phyloP scores from a whole-genome alignment of 768 basidiomycete genomes.

The Boletellus ananas region DNA sequence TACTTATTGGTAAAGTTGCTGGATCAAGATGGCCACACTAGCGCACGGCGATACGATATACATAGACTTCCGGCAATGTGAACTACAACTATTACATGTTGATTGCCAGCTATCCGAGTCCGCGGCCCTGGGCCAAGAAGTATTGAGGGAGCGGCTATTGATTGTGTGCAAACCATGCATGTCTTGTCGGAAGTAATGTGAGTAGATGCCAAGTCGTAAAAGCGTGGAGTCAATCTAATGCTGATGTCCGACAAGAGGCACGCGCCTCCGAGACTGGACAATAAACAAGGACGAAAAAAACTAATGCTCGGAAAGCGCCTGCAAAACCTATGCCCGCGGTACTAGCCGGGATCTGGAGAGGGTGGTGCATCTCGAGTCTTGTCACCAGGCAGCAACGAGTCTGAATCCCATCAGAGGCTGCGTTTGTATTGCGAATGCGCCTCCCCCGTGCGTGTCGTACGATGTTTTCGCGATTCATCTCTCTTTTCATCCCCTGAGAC shows the following conservation, averaged over 20 bases:
- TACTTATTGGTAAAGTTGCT: too few relatives aligned
- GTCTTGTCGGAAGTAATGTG: not conserved
- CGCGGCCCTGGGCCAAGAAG: not conserved
- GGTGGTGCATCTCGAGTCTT: not conserved
- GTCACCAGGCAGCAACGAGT: not conserved
- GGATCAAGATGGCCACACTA: too few relatives aligned
- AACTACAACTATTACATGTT: too few relatives aligned
- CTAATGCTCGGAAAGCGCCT: not conserved
- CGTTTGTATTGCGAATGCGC: constrained; percentile 10
- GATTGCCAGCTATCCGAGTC: not conserved
- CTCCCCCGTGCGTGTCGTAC: constrained; percentile 12
- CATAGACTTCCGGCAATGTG: too few relatives aligned
- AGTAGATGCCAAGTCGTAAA: not conserved
- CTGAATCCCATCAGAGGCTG: not conserved
- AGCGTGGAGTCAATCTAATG: too few relatives aligned
- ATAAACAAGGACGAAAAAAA: too few relatives aligned
- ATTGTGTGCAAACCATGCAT: not conserved
- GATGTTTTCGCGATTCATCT: constrained; percentile 17
- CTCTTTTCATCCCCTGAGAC: not conserved
- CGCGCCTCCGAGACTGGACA: too few relatives aligned
- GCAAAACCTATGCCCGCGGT: too few relatives aligned
- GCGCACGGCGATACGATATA: not conserved
- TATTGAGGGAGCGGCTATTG: too few relatives aligned
- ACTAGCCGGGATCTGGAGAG: too few relatives aligned
- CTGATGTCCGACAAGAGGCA: too few relatives aligned